These are phyloP conservation scores for Sporothrix variecibatus DNA, from an alignment of 2,329 filamentous ascomycete species.

Conservation along the genomic window DNA sequence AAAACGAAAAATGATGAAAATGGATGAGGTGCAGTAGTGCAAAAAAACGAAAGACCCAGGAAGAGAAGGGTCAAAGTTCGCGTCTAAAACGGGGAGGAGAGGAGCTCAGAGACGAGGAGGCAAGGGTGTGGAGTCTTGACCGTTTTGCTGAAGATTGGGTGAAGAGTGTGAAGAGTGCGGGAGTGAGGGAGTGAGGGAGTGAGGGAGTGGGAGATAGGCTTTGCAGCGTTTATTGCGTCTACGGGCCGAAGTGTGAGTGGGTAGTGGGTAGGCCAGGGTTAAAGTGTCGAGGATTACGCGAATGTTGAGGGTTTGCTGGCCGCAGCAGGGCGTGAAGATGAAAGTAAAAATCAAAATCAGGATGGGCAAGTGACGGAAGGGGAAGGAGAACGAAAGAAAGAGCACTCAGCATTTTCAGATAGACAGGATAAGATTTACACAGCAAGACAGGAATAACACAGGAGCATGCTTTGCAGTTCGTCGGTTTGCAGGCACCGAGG, in stretches of 20 bases:
- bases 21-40: conserved; percentile 9
- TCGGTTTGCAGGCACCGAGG: background rate
- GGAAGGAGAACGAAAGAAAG: background rate
- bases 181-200: background rate
- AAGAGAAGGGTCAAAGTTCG: background rate
- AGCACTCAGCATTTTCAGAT: background rate
- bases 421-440: background rate
- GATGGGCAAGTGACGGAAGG: background rate
- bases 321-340: background rate
- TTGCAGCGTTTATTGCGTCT: conserved; percentile 16
- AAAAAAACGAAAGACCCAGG: background rate
- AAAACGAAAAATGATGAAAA: background rate
- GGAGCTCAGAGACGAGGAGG: background rate
- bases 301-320: background rate
- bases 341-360: background rate
- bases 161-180: background rate
- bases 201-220: background rate
- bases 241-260: background rate
- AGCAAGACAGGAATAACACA: background rate
- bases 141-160: conserved; percentile 6
- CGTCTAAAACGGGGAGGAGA: background rate
- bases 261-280: background rate
- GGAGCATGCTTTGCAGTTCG: background rate
- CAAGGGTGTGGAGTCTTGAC: conserved; percentile 6
- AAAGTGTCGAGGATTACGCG: background rate